phyloP scores from a whole-genome alignment of 495 filamentous ascomycete species.

The Aspergillus avenaceus region DNA sequence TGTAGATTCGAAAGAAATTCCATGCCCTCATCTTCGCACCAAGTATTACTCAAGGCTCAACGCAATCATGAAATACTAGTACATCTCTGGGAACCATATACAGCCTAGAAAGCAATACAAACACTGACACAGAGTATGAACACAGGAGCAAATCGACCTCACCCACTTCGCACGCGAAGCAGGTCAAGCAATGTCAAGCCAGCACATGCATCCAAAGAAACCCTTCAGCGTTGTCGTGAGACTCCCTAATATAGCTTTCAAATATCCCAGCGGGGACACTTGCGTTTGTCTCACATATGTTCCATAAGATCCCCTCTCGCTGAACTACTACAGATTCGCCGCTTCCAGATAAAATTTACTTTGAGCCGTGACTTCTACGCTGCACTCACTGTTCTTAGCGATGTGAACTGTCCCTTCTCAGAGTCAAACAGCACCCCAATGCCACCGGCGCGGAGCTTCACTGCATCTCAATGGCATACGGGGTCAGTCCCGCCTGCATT shows the following conservation, averaged over 20 bases:
- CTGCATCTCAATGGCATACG: constrained; percentile 30
- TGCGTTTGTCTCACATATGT: constrained; percentile 8
- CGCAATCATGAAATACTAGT: constrained; percentile 28
- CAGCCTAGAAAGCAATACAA: neutral
- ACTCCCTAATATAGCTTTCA: constrained; percentile 39
- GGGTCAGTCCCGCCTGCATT: constrained; percentile 7
- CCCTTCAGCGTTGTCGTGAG: constrained; percentile 40
- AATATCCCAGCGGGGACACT: constrained; percentile 26
- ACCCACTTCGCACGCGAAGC: constrained; percentile 19
- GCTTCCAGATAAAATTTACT: constrained; percentile 43
- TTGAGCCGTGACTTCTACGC: constrained; percentile 35
- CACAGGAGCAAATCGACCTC: constrained; percentile 37
- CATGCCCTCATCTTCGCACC: neutral
- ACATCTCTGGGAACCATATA: neutral
- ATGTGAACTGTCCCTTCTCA: constrained; percentile 37
- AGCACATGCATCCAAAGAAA: constrained; percentile 15
- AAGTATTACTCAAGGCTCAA: constrained; percentile 23
- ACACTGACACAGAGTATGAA: neutral
- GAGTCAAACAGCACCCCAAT: constrained; percentile 24
- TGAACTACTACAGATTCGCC: constrained; percentile 23
- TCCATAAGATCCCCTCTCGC: neutral
- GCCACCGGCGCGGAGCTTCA: constrained; percentile 14
- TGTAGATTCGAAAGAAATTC: constrained; percentile 25
- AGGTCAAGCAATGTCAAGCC: constrained; percentile 6
- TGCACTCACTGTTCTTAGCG: constrained; percentile 31